Evolutionary conservation across 495 filamentous ascomycete genomes (phyloP).

Genomic region (Podospora tetraspora): DNA sequence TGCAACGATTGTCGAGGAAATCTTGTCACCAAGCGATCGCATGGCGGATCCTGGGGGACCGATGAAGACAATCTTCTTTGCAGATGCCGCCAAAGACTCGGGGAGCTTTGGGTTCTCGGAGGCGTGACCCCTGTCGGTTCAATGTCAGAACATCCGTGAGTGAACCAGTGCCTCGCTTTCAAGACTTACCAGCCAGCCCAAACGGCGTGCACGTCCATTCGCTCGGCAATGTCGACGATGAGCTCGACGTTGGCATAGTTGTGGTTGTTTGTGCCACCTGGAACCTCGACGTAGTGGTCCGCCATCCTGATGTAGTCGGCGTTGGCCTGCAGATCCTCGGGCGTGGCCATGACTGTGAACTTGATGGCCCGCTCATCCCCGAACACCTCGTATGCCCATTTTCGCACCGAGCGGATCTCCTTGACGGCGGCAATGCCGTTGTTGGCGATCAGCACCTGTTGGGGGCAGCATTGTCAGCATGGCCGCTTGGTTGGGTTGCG

Average conservation of each 20-base stretch:
- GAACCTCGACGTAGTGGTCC: constrained; percentile 97
- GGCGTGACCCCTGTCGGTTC: constrained; percentile 76
- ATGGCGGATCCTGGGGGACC: constrained; percentile 96
- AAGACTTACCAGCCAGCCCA: constrained; percentile 91
- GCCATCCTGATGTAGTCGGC: constrained; percentile 99
- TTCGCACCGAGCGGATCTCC: constrained; percentile 95
- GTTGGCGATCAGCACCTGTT: constrained; percentile 95
- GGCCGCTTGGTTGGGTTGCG: background rate
- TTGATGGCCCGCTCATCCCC: constrained; percentile 97
- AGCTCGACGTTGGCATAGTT: constrained; percentile 99
- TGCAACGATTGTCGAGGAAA: constrained; percentile 98
- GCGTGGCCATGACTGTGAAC: constrained; percentile 99
- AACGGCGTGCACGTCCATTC: constrained; percentile 95
- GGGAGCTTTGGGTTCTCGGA: constrained; percentile 98
- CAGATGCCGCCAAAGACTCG: constrained; percentile 89
- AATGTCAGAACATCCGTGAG: background rate
- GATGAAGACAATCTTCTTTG: constrained; percentile 98
- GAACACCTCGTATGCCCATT: constrained; percentile 99
- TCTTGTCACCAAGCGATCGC: constrained; percentile 98
- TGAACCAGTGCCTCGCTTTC: background rate
- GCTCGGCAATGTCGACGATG: constrained; percentile 98
- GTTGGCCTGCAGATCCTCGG: constrained; percentile 96
- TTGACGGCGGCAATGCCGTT: constrained; percentile 99
- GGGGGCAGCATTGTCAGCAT: constrained; percentile 7
- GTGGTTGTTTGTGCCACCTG: constrained; percentile 99